Conservation (phyloP, 176 grass and related monocot species). For the Oryza glaberrima region DNA sequence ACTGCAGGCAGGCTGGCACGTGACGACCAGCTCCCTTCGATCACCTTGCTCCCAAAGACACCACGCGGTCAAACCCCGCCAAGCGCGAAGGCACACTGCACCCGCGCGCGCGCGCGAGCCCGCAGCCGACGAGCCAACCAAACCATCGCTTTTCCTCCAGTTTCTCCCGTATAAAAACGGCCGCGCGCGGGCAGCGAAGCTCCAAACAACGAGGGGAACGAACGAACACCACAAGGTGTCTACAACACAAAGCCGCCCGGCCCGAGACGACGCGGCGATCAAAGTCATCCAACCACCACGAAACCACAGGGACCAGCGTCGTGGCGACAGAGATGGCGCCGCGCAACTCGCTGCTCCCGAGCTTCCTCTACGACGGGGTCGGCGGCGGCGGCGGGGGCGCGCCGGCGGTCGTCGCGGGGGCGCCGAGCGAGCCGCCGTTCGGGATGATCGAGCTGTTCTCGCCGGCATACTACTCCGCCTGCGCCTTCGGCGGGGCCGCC, state of each 20-base stretch:
- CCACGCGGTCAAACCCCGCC: slow-evolving; percentile 19
- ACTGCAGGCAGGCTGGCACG: neutral
- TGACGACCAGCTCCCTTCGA: neutral
- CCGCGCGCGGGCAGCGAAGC: slow-evolving; percentile 1
- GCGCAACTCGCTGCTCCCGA: slow-evolving; percentile 66
- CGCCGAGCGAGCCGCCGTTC: slow-evolving; percentile 74
- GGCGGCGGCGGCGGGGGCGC: too few relatives aligned
- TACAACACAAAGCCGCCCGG: neutral
- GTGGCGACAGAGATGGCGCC: slow-evolving; percentile 33
- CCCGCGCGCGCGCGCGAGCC: neutral
- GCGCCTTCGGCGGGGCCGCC: slow-evolving; percentile 68
- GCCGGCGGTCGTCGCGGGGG: slow-evolving; percentile 30
- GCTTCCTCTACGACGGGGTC: slow-evolving; percentile 59
- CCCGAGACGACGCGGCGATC: neutral
- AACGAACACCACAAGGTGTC: neutral
- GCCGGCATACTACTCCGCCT: slow-evolving; percentile 71
- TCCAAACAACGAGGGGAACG: slow-evolving; percentile 7
- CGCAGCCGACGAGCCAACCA: neutral
- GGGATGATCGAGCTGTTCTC: slow-evolving; percentile 92
- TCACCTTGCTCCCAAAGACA: slow-evolving; percentile 37
- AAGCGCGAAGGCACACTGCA: neutral
- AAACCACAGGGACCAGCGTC: neutral
- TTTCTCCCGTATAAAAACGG: slow-evolving; percentile 21
- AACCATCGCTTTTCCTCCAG: neutral
- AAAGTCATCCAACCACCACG: neutral